Conservation (phyloP, 495 filamentous ascomycete species). For the Aspergillus nidulans region DNA sequence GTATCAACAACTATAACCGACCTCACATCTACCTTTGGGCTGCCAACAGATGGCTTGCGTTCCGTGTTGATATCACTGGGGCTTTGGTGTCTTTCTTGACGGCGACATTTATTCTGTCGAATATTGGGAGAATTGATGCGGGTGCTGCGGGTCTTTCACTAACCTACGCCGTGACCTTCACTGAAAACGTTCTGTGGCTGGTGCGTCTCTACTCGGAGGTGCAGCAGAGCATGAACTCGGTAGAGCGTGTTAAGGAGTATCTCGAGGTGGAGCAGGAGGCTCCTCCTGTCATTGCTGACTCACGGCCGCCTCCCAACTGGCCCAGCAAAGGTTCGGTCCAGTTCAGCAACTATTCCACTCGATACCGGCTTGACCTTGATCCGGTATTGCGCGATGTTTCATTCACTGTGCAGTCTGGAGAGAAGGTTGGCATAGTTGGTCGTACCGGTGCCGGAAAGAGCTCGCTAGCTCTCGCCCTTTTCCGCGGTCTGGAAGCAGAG, state of each 20-base stretch:
- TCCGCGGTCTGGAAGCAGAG: constrained; percentile 93
- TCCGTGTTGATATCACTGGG: constrained; percentile 86
- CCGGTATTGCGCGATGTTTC: constrained; percentile 76
- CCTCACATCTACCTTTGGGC: constrained; percentile 97
- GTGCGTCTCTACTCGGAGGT: constrained; percentile 92
- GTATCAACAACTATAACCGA: constrained; percentile 85
- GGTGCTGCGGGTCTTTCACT: constrained; percentile 93
- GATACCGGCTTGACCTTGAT: constrained; percentile 85
- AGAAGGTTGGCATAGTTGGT: constrained; percentile 97
- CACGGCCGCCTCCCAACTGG: constrained; percentile 74
- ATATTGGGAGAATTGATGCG: constrained; percentile 80
- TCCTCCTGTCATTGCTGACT: constrained; percentile 67
- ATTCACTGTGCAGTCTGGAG: constrained; percentile 78
- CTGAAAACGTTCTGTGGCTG: constrained; percentile 95
- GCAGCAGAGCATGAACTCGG: constrained; percentile 99
- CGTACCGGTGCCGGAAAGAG: constrained; percentile 97
- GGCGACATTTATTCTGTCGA: constrained; percentile 83
- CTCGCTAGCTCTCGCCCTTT: constrained; percentile 91
- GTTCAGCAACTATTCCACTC: constrained; percentile 81
- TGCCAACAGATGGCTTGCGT: constrained; percentile 94
- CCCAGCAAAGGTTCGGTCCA: constrained; percentile 80
- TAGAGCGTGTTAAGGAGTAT: constrained; percentile 97
- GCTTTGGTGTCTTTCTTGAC: constrained; percentile 93
- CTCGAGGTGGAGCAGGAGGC: constrained; percentile 96
- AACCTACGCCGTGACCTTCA: constrained; percentile 98